Percentiles rank a stretch among this genome's conserved stretches.
These are phyloP conservation scores for Clonostachys sp. DNA, from an alignment of 2,329 filamentous ascomycete genomes.

Conservation along the genomic window DNA sequence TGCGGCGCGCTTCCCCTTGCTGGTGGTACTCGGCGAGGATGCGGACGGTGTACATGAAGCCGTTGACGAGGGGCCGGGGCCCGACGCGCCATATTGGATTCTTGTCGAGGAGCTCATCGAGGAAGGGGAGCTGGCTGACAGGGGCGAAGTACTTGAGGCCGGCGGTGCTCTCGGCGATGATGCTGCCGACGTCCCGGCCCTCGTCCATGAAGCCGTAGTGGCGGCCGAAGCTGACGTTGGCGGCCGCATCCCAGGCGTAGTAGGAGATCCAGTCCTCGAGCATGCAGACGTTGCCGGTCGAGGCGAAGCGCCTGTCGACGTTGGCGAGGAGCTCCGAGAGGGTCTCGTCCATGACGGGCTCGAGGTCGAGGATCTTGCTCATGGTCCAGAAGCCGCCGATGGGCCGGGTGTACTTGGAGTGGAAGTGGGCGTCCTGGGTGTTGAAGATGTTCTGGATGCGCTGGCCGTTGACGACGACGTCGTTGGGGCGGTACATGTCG, in stretches of 20 bases:
- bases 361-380: conserved; percentile 8
- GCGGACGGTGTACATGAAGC: conserved; percentile 10
- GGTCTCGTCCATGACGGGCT: conserved; percentile 9
- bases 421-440: conserved; percentile 8
- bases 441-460: conserved; percentile 11
- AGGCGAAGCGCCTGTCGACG: conserved; percentile 5
- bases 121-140: conserved; percentile 14
- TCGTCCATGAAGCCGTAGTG: conserved; percentile 34
- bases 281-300: neutral
- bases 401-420: conserved; percentile 6
- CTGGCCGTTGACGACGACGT: conserved; percentile 7
- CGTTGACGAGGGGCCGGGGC: conserved; percentile 10
- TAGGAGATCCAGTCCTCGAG: conserved; percentile 8
- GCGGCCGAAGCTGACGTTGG: conserved; percentile 29
- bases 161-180: conserved; percentile 19
- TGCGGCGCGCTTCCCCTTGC: neutral
- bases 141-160: conserved; percentile 22
- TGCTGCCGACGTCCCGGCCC: conserved; percentile 27
- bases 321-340: conserved; percentile 3
- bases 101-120: conserved; percentile 19
- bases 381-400: conserved; percentile 8
- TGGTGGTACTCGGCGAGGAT: conserved; percentile 10
- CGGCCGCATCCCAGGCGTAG: conserved; percentile 32
- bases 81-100: conserved; percentile 17
- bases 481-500: conserved; percentile 10